phyloP scores from a whole-genome alignment of 2,329 filamentous ascomycete species.

The Calonectria pseudoturangicola region DNA sequence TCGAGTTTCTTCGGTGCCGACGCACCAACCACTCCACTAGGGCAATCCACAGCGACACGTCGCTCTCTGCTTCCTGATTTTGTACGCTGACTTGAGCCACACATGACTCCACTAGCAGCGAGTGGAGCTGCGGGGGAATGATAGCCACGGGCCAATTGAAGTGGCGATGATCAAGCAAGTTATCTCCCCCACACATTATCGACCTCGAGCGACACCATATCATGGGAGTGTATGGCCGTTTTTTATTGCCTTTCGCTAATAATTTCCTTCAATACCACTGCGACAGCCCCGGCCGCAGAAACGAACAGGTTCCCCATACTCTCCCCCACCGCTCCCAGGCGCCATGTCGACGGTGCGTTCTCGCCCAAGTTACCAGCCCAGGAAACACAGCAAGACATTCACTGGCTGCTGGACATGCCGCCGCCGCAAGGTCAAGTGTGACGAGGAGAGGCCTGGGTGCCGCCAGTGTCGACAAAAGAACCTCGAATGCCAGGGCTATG shows the following conservation, averaged over 20 bases:
- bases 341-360: constrained; percentile 38
- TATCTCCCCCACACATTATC: constrained; percentile 30
- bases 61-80: constrained; percentile 36
- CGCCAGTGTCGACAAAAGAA: constrained; percentile 57
- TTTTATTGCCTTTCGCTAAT: constrained; percentile 33
- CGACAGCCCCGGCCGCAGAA: constrained; percentile 17
- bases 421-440: constrained; percentile 61
- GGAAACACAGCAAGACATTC: constrained; percentile 55
- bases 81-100: constrained; percentile 32
- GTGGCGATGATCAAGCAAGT: constrained; percentile 25
- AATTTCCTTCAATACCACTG: constrained; percentile 32
- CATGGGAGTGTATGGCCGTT: constrained; percentile 9
- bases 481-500: constrained; percentile 58
- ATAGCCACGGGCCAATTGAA: constrained; percentile 32
- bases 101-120: constrained; percentile 9
- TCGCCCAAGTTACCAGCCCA: constrained; percentile 32
- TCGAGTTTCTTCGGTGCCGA: constrained; percentile 19
- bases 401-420: constrained; percentile 62
- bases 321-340: constrained; percentile 20
- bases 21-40: constrained; percentile 2
- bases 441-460: constrained; percentile 59
- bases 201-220: constrained; percentile 22
- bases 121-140: constrained; percentile 31
- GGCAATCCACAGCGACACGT: constrained; percentile 19
- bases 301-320: constrained; percentile 10